phyloP scores from a whole-genome alignment of 2,329 filamentous ascomycete genomes.

The Setomelanomma holmii region DNA sequence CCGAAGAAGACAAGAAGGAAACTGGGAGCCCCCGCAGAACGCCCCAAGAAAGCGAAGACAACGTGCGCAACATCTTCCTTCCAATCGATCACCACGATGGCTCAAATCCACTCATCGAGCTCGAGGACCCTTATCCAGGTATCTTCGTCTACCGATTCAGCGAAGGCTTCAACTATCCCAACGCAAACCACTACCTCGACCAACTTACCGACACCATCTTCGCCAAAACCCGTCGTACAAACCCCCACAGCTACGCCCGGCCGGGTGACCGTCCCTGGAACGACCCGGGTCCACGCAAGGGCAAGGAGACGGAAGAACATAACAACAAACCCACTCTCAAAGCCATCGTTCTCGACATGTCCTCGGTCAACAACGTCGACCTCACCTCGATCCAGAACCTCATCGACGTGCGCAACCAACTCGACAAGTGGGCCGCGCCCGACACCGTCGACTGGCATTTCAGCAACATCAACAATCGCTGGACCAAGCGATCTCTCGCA shows the following conservation, averaged over 20 bases:
- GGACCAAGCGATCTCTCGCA: constrained; percentile 90
- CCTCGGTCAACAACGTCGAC: constrained; percentile 92
- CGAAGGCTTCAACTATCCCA: constrained; percentile 96
- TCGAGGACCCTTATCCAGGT: constrained; percentile 84
- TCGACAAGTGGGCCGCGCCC: constrained; percentile 85
- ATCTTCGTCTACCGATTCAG: constrained; percentile 97
- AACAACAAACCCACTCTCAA: constrained; percentile 73
- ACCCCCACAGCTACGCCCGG: constrained; percentile 66
- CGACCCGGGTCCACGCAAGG: constrained; percentile 77
- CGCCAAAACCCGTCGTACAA: constrained; percentile 76
- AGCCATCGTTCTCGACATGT: constrained; percentile 92
- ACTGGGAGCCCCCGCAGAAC: constrained; percentile 19
- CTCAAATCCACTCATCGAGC: constrained; percentile 81
- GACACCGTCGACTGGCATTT: constrained; percentile 94
- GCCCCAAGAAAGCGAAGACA: constrained; percentile 45
- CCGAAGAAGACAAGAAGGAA: constrained; percentile 31
- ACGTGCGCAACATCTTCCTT: constrained; percentile 80
- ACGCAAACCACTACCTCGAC: constrained; percentile 88
- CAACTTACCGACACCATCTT: constrained; percentile 59
- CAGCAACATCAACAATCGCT: constrained; percentile 88
- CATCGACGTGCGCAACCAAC: constrained; percentile 93
- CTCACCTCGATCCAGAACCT: constrained; percentile 91
- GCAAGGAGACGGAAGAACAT: constrained; percentile 51
- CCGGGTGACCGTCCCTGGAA: constrained; percentile 88
- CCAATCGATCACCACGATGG: constrained; percentile 87